Evolutionary conservation across 176 grass and related monocot genomes (phyloP).

Genomic region (Miscanthus lutarioriparius): DNA sequence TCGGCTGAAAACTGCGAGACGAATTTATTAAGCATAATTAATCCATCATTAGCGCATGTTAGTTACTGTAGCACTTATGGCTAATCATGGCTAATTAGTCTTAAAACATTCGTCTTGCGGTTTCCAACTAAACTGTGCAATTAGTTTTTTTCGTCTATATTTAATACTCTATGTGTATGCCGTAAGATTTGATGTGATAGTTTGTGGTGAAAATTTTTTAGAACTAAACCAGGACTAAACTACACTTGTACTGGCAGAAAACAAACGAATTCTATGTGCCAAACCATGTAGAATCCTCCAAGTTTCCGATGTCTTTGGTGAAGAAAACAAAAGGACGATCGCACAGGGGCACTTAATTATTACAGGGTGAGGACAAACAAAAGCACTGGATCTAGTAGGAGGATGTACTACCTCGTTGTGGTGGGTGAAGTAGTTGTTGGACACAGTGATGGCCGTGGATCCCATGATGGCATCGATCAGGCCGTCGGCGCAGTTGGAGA

Average conservation of each 20-base stretch:
- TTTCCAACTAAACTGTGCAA: no score
- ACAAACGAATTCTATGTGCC: slow-evolving; percentile 30
- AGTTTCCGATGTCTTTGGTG: neutral
- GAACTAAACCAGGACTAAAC: no score
- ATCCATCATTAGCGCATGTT: no score
- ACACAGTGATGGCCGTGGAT: slow-evolving; percentile 85
- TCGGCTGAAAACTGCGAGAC: no score
- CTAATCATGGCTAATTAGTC: no score
- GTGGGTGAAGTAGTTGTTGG: slow-evolving; percentile 85
- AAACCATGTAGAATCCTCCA: slow-evolving; percentile 37
- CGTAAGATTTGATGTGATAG: no score
- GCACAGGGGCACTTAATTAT: slow-evolving; percentile 18
- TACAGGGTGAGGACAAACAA: slow-evolving; percentile 25
- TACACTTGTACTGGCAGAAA: slow-evolving; percentile 20
- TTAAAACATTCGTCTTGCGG: no score
- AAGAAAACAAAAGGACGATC: slow-evolving; percentile 20
- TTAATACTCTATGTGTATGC: no score
- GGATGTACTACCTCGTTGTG: slow-evolving; percentile 75
- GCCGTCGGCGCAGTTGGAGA: slow-evolving; percentile 83
- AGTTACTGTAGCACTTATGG: no score
- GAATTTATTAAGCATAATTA: no score
- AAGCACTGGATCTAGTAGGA: slow-evolving; percentile 22
- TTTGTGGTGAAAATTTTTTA: no score
- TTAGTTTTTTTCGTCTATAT: no score
- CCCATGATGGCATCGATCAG: slow-evolving; percentile 88